Evolutionary conservation across 2,329 filamentous ascomycete genomes (phyloP).

Genomic region (Coleophoma eucalyptorum): DNA sequence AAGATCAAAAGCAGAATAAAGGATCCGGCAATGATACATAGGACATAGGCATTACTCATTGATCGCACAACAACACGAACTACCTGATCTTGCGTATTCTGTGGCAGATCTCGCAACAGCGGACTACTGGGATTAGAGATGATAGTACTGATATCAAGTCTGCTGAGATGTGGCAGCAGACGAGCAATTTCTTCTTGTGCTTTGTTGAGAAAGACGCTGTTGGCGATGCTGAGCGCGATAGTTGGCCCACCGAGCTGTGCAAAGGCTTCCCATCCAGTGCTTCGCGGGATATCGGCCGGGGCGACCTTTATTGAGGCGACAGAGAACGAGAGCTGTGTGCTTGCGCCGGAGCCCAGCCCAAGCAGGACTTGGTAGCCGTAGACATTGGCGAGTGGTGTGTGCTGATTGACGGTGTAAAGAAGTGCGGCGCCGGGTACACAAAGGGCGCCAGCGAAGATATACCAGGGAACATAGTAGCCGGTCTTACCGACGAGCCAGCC

Average conservation of each 20-base stretch:
- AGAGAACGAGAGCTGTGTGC: conserved; percentile 32
- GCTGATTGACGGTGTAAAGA: conserved; percentile 26
- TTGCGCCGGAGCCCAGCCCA: conserved; percentile 34
- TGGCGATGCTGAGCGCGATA: conserved; percentile 33
- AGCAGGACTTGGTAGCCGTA: conserved; percentile 35
- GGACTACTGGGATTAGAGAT: conserved; percentile 22
- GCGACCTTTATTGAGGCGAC: conserved; percentile 32
- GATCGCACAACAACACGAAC: conserved; percentile 28
- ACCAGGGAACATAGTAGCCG: conserved; percentile 37
- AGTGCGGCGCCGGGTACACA: conserved; percentile 27
- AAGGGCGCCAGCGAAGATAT: conserved; percentile 29
- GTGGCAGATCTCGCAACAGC: conserved; percentile 17
- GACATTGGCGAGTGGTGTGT: conserved; percentile 19
- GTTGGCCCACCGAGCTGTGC: conserved; percentile 32
- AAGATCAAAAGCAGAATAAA: conserved; percentile 20
- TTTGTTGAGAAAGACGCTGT: conserved; percentile 33
- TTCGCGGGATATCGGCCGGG: conserved; percentile 24
- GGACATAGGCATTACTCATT: conserved; percentile 29
- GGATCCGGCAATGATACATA: conserved; percentile 28
- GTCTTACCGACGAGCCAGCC: conserved; percentile 28
- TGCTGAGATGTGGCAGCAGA: conserved; percentile 21
- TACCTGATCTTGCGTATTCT: conserved; percentile 8
- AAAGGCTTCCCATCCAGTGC: conserved; percentile 34
- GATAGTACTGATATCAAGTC: conserved; percentile 22
- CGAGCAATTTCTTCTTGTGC: conserved; percentile 22